Conservation (phyloP, 768 basidiomycete species). For the Hygrocybe coccinea region DNA sequence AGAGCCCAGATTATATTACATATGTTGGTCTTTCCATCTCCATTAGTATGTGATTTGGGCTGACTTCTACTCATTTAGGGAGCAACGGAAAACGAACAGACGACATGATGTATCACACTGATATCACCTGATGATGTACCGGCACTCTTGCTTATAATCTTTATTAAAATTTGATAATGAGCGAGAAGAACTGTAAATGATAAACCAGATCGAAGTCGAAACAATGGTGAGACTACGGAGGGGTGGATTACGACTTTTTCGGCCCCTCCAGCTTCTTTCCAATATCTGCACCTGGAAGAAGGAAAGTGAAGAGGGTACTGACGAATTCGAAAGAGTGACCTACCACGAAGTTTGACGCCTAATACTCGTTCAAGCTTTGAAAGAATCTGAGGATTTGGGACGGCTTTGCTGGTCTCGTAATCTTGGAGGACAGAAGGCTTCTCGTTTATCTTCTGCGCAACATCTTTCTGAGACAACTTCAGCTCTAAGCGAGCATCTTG, state of each 20-base stretch:
- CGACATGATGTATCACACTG: conserved; percentile 10
- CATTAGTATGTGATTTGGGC: neutral
- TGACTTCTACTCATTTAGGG: conserved; percentile 19
- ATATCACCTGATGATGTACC: neutral
- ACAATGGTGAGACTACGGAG: neutral
- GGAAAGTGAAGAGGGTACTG: neutral
- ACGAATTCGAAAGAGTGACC: conserved; percentile 19
- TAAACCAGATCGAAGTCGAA: neutral
- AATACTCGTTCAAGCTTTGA: conserved; percentile 83
- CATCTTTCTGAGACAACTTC: conserved; percentile 83
- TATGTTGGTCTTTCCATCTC: conserved; percentile 51
- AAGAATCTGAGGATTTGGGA: conserved; percentile 82
- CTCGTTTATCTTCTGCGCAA: conserved; percentile 91
- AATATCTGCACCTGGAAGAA: conserved; percentile 60
- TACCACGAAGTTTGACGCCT: conserved; percentile 86
- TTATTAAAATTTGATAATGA: neutral
- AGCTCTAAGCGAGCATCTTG: conserved; percentile 73
- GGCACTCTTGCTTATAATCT: neutral
- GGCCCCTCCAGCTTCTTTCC: conserved; percentile 80
- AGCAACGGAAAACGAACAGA: conserved; percentile 22
- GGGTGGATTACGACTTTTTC: conserved; percentile 54
- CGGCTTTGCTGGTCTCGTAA: conserved; percentile 83
- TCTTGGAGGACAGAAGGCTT: conserved; percentile 85
- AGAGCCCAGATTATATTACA: conserved; percentile 90
- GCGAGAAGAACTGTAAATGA: neutral